These are phyloP conservation scores for Eruca vesicaria DNA, from an alignment of 441 rosid genomes.

Conservation along the genomic window DNA sequence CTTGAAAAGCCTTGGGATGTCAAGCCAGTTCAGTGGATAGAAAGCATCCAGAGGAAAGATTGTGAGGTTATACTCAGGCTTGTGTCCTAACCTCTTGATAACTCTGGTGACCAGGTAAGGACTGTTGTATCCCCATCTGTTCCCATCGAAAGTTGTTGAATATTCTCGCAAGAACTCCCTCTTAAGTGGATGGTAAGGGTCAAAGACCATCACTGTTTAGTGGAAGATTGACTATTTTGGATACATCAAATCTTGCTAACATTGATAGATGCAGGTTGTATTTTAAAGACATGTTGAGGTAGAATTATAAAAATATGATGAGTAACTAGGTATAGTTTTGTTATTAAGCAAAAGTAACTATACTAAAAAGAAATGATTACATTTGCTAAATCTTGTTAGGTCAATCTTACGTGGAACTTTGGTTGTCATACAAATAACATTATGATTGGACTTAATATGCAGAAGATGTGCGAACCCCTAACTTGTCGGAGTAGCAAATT, in stretches of 20 bases:
- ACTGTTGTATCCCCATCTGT: constrained; percentile 47
- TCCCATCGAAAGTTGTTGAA: too few species aligned
- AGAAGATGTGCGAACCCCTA: constrained; percentile 32
- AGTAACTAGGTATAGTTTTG: too few species aligned
- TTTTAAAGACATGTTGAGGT: too few species aligned
- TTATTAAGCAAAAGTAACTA: background rate
- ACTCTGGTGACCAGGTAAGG: constrained; percentile 49
- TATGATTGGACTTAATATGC: constrained; percentile 4
- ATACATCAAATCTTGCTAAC: too few species aligned
- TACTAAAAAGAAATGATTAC: background rate
- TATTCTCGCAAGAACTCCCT: constrained; percentile 38
- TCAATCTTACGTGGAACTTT: constrained; percentile 27
- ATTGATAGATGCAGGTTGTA: too few species aligned
- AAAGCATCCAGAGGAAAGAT: constrained; percentile 42
- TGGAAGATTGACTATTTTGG: too few species aligned
- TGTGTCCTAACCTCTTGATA: constrained; percentile 32
- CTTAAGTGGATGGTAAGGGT: constrained; percentile 38
- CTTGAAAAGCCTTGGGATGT: constrained; percentile 45
- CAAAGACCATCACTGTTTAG: constrained; percentile 42
- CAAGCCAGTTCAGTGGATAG: constrained; percentile 49
- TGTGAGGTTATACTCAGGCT: constrained; percentile 34
- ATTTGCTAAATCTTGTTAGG: constrained; percentile 6
- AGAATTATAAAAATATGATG: too few species aligned
- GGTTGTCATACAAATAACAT: constrained; percentile 22
- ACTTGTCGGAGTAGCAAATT: background rate